Conservation (phyloP, 305 asterid species). For the Fraxinus velutina region DNA sequence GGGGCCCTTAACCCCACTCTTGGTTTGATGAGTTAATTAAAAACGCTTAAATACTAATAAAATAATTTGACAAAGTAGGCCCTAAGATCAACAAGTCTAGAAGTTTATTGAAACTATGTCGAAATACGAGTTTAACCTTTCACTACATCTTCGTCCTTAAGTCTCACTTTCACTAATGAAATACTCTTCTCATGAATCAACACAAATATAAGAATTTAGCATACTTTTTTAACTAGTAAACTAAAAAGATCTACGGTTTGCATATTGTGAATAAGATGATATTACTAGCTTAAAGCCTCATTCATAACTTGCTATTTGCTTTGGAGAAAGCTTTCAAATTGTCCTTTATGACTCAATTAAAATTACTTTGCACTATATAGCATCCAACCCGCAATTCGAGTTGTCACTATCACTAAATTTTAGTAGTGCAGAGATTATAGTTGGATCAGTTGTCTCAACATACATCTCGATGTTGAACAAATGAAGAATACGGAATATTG, state of each 20-base stretch:
- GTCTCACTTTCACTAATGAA: no score
- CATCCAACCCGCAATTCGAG: not conserved
- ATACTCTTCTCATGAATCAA: not conserved
- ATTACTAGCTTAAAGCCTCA: not conserved
- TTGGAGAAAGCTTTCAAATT: not conserved
- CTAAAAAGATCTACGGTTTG: no score
- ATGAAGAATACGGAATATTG: not conserved
- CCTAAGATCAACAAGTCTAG: no score
- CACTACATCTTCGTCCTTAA: not conserved
- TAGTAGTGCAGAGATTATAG: not conserved
- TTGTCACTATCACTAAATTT: not conserved
- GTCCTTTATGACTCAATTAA: not conserved
- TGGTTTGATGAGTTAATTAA: no score
- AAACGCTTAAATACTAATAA: no score
- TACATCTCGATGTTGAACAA: not conserved
- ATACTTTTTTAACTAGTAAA: no score
- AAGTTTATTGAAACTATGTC: not conserved
- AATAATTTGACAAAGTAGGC: no score
- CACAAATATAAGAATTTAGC: not conserved
- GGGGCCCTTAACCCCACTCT: no score
- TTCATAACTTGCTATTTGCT: not conserved
- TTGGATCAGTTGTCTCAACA: not conserved
- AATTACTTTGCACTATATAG: not conserved
- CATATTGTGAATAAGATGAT: not conserved
- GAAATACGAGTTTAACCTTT: not conserved